Evolutionary conservation across 371 early-diverging fungal genomes (phyloP).

Genomic region (Mortierella sp.): DNA sequence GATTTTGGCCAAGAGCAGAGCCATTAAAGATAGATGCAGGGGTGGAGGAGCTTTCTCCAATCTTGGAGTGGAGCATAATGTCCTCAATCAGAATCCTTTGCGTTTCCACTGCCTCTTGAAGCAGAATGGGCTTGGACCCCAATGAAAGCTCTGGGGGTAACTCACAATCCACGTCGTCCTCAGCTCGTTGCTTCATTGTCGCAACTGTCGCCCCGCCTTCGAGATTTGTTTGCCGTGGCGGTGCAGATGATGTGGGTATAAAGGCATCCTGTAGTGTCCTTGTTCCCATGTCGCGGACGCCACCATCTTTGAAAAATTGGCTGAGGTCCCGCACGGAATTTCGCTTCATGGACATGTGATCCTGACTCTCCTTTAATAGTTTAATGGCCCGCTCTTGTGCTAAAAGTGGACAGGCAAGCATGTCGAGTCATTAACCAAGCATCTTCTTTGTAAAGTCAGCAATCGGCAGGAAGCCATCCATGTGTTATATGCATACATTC

Average conservation of each 20-base stretch:
- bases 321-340: constrained; percentile 32
- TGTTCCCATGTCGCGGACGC: neutral
- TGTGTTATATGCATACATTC: neutral
- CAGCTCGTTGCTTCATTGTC: constrained; percentile 20
- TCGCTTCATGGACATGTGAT: constrained; percentile 33
- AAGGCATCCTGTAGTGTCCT: constrained; percentile 9
- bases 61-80: constrained; percentile 19
- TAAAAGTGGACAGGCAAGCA: neutral
- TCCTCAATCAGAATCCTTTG: constrained; percentile 32
- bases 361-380: constrained; percentile 34
- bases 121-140: constrained; percentile 19
- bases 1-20: constrained; percentile 21
- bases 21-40: constrained; percentile 5
- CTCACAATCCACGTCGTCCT: constrained; percentile 41
- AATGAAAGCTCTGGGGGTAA: constrained; percentile 28
- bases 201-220: neutral
- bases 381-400: constrained; percentile 27
- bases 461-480: too few species aligned
- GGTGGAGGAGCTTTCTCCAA: too few species aligned
- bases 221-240: neutral
- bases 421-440: too few species aligned
- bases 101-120: constrained; percentile 21
- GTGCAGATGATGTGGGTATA: constrained; percentile 26
- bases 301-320: constrained; percentile 32
- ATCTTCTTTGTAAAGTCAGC: too few species aligned